A percentile compares a stretch with the other conserved stretches of the same genome.
Evolutionary conservation across 208 protist genomes (phyloP).

Genomic region (Acanthamoeba sp.): DNA sequence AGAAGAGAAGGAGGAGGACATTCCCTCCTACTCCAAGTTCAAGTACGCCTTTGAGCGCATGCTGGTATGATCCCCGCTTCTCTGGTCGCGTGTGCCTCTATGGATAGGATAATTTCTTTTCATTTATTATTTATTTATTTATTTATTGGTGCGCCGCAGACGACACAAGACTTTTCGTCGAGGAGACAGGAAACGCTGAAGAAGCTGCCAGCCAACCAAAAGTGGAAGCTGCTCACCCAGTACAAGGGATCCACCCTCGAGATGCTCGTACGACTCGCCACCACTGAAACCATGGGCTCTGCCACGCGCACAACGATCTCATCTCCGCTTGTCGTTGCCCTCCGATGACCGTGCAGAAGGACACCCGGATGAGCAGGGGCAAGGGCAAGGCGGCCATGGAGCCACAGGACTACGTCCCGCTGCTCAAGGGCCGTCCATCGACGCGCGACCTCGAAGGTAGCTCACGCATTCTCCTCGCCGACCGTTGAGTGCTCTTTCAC

Average conservation of each 20-base stretch:
- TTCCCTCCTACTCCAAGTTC: conserved; percentile 74
- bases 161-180: conserved; percentile 56
- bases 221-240: conserved; percentile 69
- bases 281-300: neutral
- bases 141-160: neutral
- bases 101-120: neutral
- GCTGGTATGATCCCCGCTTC: conserved; percentile 3
- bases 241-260: conserved; percentile 68
- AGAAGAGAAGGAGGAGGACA: conserved; percentile 56
- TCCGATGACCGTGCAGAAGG: conserved; percentile 13
- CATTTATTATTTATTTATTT: neutral
- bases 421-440: conserved; percentile 62
- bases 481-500: neutral
- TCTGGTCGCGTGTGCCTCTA: neutral
- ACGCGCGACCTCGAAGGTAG: conserved; percentile 23
- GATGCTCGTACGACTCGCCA: conserved; percentile 18
- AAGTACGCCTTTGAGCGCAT: conserved; percentile 65
- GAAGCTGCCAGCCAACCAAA: conserved; percentile 69
- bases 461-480: neutral
- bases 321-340: neutral
- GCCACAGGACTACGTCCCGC: conserved; percentile 8
- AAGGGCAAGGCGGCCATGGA: conserved; percentile 55
- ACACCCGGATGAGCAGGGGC: conserved; percentile 22
- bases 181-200: conserved; percentile 63
- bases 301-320: neutral